These are phyloP conservation scores for Fusarium cicatricum DNA, from an alignment of 2,329 filamentous ascomycete species.

Conservation along the genomic window DNA sequence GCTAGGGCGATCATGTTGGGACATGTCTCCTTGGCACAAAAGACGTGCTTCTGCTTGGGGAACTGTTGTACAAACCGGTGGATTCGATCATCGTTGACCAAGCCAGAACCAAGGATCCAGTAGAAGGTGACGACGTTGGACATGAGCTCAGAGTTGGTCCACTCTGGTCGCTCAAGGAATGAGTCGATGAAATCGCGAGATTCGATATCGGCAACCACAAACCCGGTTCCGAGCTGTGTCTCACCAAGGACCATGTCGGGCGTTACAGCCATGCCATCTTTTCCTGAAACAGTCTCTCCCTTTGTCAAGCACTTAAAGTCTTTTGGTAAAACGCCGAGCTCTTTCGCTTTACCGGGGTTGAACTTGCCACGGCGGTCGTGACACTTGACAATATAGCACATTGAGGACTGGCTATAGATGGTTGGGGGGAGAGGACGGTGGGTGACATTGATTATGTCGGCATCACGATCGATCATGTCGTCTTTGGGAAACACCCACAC, in stretches of 20 bases:
- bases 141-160: constrained; percentile 71
- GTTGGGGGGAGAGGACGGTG: constrained; percentile 69
- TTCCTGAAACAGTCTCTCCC: constrained; percentile 70
- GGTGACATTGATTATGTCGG: constrained; percentile 27
- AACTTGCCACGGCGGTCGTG: constrained; percentile 85
- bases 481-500: constrained; percentile 44
- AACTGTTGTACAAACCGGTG: constrained; percentile 73
- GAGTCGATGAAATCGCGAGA: constrained; percentile 72
- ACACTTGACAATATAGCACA: constrained; percentile 88
- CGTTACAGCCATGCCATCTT: constrained; percentile 74
- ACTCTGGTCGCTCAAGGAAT: constrained; percentile 77
- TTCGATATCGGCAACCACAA: constrained; percentile 84
- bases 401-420: constrained; percentile 68
- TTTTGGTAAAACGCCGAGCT: constrained; percentile 66
- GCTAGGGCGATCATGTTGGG: constrained; percentile 79
- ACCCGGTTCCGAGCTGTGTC: constrained; percentile 71
- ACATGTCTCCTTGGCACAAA: constrained; percentile 77
- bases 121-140: constrained; percentile 72
- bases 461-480: constrained; percentile 8
- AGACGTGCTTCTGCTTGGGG: constrained; percentile 72
- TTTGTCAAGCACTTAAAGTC: constrained; percentile 68
- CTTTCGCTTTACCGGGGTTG: constrained; percentile 68
- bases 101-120: constrained; percentile 80
- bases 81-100: constrained; percentile 70
- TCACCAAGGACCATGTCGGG: constrained; percentile 87